phyloP scores from a whole-genome alignment of 129 eudicot species.

The Pulicaria dysenterica region DNA sequence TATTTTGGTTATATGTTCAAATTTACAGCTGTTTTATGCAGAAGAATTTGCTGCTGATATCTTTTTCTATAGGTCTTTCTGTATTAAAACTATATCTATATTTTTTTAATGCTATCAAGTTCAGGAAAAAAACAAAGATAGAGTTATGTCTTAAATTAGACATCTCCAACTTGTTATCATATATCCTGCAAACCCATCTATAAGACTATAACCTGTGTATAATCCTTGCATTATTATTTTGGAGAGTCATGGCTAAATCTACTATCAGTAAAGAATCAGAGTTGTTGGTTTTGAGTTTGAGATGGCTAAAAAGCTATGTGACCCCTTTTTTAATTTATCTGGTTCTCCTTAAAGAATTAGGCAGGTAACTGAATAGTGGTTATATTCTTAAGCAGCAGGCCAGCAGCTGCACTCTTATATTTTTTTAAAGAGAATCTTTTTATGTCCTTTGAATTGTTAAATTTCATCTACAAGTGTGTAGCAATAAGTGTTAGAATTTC shows the following conservation, averaged over 20 bases:
- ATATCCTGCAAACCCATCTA: background rate
- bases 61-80: background rate
- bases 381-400: constrained; percentile 4
- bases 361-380: background rate
- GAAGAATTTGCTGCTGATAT: constrained; percentile 18
- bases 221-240: background rate
- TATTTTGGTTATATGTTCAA: background rate
- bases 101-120: constrained; percentile 2
- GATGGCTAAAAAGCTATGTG: background rate
- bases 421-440: background rate
- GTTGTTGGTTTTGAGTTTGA: constrained; percentile 10
- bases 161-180: background rate
- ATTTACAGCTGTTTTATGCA: background rate
- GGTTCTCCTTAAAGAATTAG: background rate
- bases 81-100: background rate
- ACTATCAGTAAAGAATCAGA: constrained; percentile 4
- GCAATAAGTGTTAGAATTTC: background rate
- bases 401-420: constrained; percentile 4
- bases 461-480: background rate
- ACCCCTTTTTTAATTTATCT: background rate
- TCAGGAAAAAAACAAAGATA: background rate
- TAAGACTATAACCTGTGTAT: background rate
- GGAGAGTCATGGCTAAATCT: background rate
- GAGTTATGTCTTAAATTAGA: constrained; percentile 2
- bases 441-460: background rate